Conservation (phyloP, 2,329 filamentous ascomycete genomes). For the Cadophora sp. region DNA sequence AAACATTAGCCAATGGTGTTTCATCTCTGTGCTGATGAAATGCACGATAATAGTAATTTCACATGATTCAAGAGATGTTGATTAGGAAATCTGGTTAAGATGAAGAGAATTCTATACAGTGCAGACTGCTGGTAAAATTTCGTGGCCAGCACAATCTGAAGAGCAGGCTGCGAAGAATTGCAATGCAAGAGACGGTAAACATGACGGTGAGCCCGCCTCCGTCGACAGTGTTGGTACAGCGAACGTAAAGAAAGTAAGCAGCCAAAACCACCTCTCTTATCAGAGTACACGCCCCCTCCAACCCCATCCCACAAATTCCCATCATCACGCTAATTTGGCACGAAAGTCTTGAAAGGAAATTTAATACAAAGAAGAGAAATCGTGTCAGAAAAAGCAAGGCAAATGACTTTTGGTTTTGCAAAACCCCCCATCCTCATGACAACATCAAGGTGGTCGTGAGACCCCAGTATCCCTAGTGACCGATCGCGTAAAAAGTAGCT, state of each 20-base stretch:
- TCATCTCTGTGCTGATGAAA: too few relatives aligned
- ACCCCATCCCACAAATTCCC: slow-evolving; percentile 29
- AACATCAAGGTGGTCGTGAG: slow-evolving; percentile 39
- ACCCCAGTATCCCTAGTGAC: slow-evolving; percentile 39
- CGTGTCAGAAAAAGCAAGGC: slow-evolving; percentile 37
- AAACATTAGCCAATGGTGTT: too few relatives aligned
- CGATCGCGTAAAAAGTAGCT: slow-evolving; percentile 37
- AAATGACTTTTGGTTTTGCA: slow-evolving; percentile 37
- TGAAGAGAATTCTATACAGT: slow-evolving; percentile 28
- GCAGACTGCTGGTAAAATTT: slow-evolving; percentile 31
- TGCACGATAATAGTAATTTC: background rate
- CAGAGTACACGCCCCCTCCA: slow-evolving; percentile 31
- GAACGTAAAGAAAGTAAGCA: slow-evolving; percentile 41
- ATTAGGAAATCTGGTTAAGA: background rate
- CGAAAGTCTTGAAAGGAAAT: slow-evolving; percentile 39
- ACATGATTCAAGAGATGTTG: background rate
- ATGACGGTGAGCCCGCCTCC: slow-evolving; percentile 42
- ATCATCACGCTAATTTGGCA: slow-evolving; percentile 46
- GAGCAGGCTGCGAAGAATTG: slow-evolving; percentile 27
- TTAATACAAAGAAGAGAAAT: slow-evolving; percentile 44
- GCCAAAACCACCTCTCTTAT: slow-evolving; percentile 32
- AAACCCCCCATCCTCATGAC: slow-evolving; percentile 39
- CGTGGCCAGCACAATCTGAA: slow-evolving; percentile 39
- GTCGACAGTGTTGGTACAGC: slow-evolving; percentile 44
- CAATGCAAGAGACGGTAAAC: slow-evolving; percentile 31